Evolutionary conservation across 1,139 yeast species (phyloP).

Genomic region (Kodamaea sp.): DNA sequence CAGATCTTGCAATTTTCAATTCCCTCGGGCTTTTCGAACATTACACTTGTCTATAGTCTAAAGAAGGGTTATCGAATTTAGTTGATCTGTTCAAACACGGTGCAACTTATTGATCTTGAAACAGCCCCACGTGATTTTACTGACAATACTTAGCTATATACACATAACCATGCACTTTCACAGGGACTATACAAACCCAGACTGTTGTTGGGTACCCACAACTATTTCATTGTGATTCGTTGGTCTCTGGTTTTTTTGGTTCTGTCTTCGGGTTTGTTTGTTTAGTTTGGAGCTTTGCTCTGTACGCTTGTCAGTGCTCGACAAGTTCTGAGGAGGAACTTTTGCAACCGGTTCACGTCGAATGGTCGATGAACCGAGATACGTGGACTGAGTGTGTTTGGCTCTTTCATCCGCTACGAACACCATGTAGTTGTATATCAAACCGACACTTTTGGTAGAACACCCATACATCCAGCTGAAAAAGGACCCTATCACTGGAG

Average conservation of each 20-base stretch:
- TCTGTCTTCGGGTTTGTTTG: not conserved
- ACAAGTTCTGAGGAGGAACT: slow-evolving; percentile 3
- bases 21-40: slow-evolving; percentile 49
- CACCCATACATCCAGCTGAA: slow-evolving; percentile 82
- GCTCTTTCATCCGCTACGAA: slow-evolving; percentile 34
- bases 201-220: slow-evolving; percentile 29
- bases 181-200: slow-evolving; percentile 34
- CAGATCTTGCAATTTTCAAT: slow-evolving; percentile 59
- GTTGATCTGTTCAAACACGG: not conserved
- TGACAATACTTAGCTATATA: too few species aligned
- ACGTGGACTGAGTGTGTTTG: slow-evolving; percentile 15
- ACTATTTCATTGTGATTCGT: slow-evolving; percentile 13
- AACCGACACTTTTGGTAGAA: slow-evolving; percentile 85
- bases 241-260: slow-evolving; percentile 1
- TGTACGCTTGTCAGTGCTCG: not conserved
- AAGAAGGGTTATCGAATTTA: not conserved
- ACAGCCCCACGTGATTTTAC: too few species aligned
- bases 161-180: too few species aligned
- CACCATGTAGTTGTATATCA: slow-evolving; percentile 57
- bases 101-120: too few species aligned
- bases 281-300: slow-evolving; percentile 1
- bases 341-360: slow-evolving; percentile 4
- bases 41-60: too few species aligned
- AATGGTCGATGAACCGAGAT: slow-evolving; percentile 7
- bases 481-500: slow-evolving; percentile 77